Base-by-base conservation (phyloP, 768 basidiomycete species). In the Boletus sp. region DNA sequence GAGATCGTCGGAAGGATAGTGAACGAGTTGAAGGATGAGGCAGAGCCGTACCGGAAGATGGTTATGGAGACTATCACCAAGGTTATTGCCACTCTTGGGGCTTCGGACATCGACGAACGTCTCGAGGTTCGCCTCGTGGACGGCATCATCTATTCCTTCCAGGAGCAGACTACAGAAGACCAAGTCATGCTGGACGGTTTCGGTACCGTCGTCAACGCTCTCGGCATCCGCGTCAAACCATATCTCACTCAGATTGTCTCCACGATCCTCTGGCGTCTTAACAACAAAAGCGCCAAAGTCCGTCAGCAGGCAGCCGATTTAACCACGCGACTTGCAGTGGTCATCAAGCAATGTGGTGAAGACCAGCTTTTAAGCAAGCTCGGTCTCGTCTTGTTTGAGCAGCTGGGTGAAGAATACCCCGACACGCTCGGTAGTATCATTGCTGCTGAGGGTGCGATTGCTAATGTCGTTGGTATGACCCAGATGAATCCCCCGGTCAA, bases 401-500 rank as follows among this genome's bases (percentile, higher is more conserved):
- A 99, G 71, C 82, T 99, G 49, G 97, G 97, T 70, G 96, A 98
- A 75, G 97, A 99, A 75, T 99, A 98, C 66, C 97, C 97, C 15
- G 97, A 99, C 71, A 98, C 97, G 1, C 82, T 99, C 33, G 97
- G 97, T 69, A 98, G 96, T 77, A 96, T 99, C 72, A 99, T 98
- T 71, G 95, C 96, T 45, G 97, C 97, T 41, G 93, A 94, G 66
- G 96, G 93, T 59, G 97, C 97, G 45, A 98, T 99, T 65, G 97
- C 97, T 60, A 98, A 98, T 64, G 97, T 98, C 47, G 97, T 99
- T 58, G 97, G 97, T 74, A 99, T 98, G 97, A 97, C 97, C 10
- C 93, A 98, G 71, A 99, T 99, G 97, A 98, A 97, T 70, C 97
- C 97, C 14, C 97, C 97, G 0, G 95, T 99, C 27, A 99, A 99